phyloP scores from a whole-genome alignment of 2,329 filamentous ascomycete species.

The Scytalidium lignicola region DNA sequence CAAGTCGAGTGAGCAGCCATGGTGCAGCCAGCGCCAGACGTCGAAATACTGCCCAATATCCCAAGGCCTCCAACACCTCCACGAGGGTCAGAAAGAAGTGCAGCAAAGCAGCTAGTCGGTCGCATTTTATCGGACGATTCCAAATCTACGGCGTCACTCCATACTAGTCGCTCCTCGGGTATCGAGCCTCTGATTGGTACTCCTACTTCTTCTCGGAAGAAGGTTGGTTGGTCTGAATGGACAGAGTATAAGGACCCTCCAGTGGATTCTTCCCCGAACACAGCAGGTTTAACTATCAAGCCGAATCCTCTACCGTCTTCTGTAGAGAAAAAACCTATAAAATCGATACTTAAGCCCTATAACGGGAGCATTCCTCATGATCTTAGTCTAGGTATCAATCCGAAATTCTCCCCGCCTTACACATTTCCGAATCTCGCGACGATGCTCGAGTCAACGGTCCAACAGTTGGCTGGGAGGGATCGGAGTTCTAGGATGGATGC shows the following conservation, averaged over 20 bases:
- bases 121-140: slow-evolving; percentile 28
- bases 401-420: slow-evolving; percentile 18
- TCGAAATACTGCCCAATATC: slow-evolving; percentile 42
- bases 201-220: slow-evolving; percentile 32
- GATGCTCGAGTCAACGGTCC: slow-evolving; percentile 81
- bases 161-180: slow-evolving; percentile 11
- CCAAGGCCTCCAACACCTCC: slow-evolving; percentile 64
- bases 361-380: slow-evolving; percentile 23
- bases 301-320: slow-evolving; percentile 20
- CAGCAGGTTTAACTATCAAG: slow-evolving; percentile 3
- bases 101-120: slow-evolving; percentile 28
- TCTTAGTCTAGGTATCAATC: slow-evolving; percentile 5
- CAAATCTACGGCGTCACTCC: slow-evolving; percentile 17
- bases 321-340: slow-evolving; percentile 48
- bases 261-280: slow-evolving; percentile 11
- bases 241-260: slow-evolving; percentile 48
- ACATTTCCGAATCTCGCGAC: slow-evolving; percentile 57
- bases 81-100: slow-evolving; percentile 31
- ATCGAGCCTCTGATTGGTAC: neutral
- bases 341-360: slow-evolving; percentile 76
- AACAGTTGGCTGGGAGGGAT: slow-evolving; percentile 72
- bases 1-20: slow-evolving; percentile 24
- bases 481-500: slow-evolving; percentile 74
- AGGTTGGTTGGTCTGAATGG: slow-evolving; percentile 60
- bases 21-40: slow-evolving; percentile 20